These are phyloP conservation scores for Annona squamosa DNA, from an alignment of 164 flowering plant species.

Conservation along the genomic window DNA sequence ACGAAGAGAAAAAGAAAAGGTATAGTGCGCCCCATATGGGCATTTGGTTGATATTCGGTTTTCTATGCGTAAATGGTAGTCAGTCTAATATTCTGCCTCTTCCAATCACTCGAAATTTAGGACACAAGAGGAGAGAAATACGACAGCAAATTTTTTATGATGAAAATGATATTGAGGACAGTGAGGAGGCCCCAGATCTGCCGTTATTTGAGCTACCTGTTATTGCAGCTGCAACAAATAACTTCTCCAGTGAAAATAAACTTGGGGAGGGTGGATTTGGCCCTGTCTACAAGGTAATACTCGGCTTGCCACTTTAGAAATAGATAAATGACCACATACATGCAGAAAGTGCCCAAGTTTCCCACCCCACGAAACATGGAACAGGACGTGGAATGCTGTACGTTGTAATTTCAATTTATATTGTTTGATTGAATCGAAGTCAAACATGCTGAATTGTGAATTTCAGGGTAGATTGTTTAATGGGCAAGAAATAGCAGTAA, in stretches of 20 bases:
- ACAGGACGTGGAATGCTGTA: too few species aligned
- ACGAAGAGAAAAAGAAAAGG: constrained; percentile 11
- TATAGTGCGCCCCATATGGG: constrained; percentile 10
- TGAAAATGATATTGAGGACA: constrained; percentile 17
- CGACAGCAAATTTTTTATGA: not conserved
- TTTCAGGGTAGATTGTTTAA: constrained; percentile 7
- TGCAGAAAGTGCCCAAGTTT: too few species aligned
- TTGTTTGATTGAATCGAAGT: too few species aligned
- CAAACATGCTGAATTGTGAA: too few species aligned
- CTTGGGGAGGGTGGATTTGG: constrained; percentile 13
- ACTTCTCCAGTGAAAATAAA: constrained; percentile 8
- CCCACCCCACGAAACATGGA: not conserved
- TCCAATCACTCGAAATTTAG: constrained; percentile 18
- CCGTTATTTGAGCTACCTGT: not conserved
- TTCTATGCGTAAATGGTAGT: not conserved
- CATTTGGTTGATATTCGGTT: constrained; percentile 21
- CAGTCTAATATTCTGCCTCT: not conserved
- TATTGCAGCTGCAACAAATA: not conserved
- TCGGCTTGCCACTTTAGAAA: not conserved
- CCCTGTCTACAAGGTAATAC: constrained; percentile 2
- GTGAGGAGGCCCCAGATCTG: not conserved
- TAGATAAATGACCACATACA: not conserved
- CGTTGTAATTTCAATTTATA: too few species aligned
- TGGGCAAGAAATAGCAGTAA: constrained; percentile 10
- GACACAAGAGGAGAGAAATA: constrained; percentile 6